Percentiles rank a stretch among this genome's conserved stretches.
phyloP scores from a whole-genome alignment of 2,329 filamentous ascomycete species.

The Myriosclerotinia duriaeana region DNA sequence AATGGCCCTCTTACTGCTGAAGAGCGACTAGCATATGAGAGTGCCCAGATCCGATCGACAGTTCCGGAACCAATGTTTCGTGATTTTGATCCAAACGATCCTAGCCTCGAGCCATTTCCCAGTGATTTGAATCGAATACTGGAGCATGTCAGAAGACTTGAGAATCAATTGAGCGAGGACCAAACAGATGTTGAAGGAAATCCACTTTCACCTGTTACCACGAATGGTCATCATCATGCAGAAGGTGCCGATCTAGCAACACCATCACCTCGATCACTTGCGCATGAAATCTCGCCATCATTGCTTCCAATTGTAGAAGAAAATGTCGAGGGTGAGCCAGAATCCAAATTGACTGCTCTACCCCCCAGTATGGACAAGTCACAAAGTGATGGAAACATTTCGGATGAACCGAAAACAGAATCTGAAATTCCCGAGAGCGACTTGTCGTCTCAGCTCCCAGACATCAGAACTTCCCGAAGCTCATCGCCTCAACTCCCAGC shows the following conservation, averaged over 20 bases:
- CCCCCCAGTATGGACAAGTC: constrained; percentile 8
- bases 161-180: constrained; percentile 34
- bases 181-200: constrained; percentile 28
- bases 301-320: constrained; percentile 35
- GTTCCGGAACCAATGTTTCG: constrained; percentile 14
- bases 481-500: background rate
- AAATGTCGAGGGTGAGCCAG: constrained; percentile 27
- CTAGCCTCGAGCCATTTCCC: constrained; percentile 36
- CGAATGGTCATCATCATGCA: constrained; percentile 24
- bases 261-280: constrained; percentile 27
- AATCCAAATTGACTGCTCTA: constrained; percentile 20
- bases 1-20: constrained; percentile 27
- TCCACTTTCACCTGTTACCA: constrained; percentile 30
- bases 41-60: background rate
- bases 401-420: background rate
- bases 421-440: background rate
- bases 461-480: background rate
- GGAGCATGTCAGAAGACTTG: constrained; percentile 32
- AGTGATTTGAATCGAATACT: constrained; percentile 35
- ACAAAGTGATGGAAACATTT: background rate
- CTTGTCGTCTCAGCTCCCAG: background rate
- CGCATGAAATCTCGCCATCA: constrained; percentile 30
- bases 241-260: constrained; percentile 18
- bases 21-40: constrained; percentile 21
- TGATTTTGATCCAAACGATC: constrained; percentile 36